Evolutionary conservation across 352 stramenopile genomes (phyloP), one percentile per base, ranked within the genome.

Genomic region (Phytophthora crassamura): DNA sequence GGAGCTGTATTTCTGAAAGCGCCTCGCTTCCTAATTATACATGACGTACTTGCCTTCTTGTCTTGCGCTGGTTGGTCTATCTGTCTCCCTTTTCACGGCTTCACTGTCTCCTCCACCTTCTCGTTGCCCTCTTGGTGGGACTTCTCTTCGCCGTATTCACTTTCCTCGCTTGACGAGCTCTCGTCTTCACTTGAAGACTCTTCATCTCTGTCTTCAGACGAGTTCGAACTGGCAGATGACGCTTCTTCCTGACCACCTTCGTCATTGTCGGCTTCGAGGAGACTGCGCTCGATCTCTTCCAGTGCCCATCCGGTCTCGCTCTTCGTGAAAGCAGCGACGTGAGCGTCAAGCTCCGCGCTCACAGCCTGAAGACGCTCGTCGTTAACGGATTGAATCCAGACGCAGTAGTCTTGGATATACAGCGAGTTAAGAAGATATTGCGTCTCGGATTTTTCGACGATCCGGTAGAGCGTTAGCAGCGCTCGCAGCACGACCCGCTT

Each of bases 391-490:
- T 96, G 88, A 18, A 96, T 80, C 88, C 87, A 96, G 25, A 94
- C 80, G 36, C 88, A 95, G 57, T 98, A 98, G 61, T 98, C 95
- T 65, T 98, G 87, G 32, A 99, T 80, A 61, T 95, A 98, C n/a
- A 99, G 69, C 51, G 94, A 90, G 66, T 99, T 99, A 33, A 98
- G 88, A 14, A 99, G 69, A 76, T 99, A 99, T 73, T 99, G 95
- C 32, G 84, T 97, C 77, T 99, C 96, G 0, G 92, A 98, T 71
- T 95, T 96, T 58, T 98, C 92, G 10, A 98, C 81, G 32, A 98
- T 94, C 16, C 78, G 74, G 55, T 97, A 85, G n/a, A 99, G 67
- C 54, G 90, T 80, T 32, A 99, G 67, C 25, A 99, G 70, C 41
- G 83, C 91, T 46, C 91, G 88, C 42, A 99, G 73, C 14, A 99